Evolutionary conservation across 176 grass and related monocot genomes (phyloP).

Genomic region (Saccharum officinarum): DNA sequence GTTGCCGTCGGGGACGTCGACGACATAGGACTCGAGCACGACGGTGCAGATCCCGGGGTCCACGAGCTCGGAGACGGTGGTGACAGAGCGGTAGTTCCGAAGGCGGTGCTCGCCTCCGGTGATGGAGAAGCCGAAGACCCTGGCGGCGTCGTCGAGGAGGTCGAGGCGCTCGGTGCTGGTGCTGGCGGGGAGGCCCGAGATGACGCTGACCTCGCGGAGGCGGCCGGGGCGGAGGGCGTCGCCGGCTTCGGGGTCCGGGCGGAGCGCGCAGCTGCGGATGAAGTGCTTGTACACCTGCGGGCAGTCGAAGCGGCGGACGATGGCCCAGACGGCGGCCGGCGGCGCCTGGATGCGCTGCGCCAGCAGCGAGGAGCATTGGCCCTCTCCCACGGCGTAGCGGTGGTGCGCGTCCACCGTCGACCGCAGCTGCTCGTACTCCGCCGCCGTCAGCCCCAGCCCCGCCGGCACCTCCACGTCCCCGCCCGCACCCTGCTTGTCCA

Average conservation of each 20-base stretch:
- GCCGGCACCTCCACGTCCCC: conserved; percentile 14
- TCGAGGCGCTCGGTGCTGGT: conserved; percentile 97
- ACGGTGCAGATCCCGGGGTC: conserved; percentile 71
- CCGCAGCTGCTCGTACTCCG: conserved; percentile 61
- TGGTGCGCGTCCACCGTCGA: conserved; percentile 72
- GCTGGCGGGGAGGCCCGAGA: conserved; percentile 89
- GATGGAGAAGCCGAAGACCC: conserved; percentile 83
- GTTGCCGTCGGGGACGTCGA: conserved; percentile 90
- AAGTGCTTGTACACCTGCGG: conserved; percentile 99
- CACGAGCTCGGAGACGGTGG: conserved; percentile 70
- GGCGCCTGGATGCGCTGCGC: conserved; percentile 86
- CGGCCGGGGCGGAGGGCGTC: conserved; percentile 63
- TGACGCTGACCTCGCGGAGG: conserved; percentile 84
- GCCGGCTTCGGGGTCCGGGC: conserved; percentile 49
- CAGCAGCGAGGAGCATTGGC: conserved; percentile 85
- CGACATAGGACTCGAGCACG: conserved; percentile 91
- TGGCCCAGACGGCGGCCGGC: conserved; percentile 63
- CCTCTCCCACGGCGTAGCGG: conserved; percentile 59
- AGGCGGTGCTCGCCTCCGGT: conserved; percentile 92
- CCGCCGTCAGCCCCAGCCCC: conserved; percentile 59
- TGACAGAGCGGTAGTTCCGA: conserved; percentile 79
- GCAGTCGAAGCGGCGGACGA: conserved; percentile 84
- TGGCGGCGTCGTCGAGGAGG: conserved; percentile 65
- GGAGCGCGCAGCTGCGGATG: conserved; percentile 82
- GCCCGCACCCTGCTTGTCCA: conserved; percentile 40